phyloP scores from a whole-genome alignment of 768 basidiomycete genomes.

The Podaxis carcinomalis region DNA sequence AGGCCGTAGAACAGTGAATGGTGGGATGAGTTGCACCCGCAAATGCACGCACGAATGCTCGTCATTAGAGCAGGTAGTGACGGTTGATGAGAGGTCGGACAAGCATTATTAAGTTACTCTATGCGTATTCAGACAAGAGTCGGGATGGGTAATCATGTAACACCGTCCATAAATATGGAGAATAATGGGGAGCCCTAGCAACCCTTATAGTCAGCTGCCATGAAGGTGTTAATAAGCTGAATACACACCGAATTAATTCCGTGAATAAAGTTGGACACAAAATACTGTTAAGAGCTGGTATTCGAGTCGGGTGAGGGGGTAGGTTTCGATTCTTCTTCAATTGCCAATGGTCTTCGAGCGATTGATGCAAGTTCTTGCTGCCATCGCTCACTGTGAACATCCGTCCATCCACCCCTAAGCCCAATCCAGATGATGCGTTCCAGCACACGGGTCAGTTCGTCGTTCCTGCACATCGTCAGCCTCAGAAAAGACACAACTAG shows the following conservation, averaged over 20 bases:
- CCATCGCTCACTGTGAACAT: conserved; percentile 36
- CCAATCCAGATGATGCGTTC: conserved; percentile 69
- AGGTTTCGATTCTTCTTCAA: not conserved
- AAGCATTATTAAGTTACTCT: not conserved
- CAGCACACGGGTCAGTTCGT: conserved; percentile 62
- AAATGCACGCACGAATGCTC: too few species aligned
- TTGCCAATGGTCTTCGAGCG: not conserved
- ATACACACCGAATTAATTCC: not conserved
- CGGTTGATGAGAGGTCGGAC: not conserved
- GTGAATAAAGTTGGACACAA: not conserved
- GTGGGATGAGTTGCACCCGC: too few species aligned
- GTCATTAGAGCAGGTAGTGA: too few species aligned
- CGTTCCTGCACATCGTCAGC: conserved; percentile 39
- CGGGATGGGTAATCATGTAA: not conserved
- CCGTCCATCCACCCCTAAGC: conserved; percentile 57
- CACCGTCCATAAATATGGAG: not conserved
- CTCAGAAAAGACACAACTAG: not conserved
- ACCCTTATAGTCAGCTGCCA: too few species aligned
- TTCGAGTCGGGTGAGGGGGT: not conserved
- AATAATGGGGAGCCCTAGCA: not conserved
- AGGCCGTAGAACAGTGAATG: too few species aligned
- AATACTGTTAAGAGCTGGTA: not conserved
- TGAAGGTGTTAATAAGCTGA: not conserved
- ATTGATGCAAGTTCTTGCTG: not conserved
- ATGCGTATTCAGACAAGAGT: not conserved